Conservation (phyloP, 1,139 yeast species). For the Pichia sp. region DNA sequence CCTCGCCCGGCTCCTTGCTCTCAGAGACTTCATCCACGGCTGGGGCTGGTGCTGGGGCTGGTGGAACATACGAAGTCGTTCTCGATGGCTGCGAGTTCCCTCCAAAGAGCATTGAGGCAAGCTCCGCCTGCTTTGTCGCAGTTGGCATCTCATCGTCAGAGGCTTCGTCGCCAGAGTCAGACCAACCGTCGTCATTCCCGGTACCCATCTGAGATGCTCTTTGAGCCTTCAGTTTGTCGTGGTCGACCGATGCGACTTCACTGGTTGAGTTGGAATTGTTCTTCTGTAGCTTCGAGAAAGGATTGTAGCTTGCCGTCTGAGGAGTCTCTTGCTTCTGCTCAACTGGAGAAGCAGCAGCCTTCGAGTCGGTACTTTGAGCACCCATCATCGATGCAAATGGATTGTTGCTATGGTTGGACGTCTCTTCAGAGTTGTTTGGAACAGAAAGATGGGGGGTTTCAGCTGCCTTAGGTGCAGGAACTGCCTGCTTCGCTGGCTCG, state of each 20-base stretch:
- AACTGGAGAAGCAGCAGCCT: background rate
- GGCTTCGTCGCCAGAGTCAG: conserved; percentile 52
- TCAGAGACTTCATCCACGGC: no score
- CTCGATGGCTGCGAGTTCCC: conserved; percentile 24
- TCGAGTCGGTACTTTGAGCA: conserved; percentile 7
- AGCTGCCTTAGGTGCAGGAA: conserved; percentile 15
- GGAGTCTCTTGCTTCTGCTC: conserved; percentile 4
- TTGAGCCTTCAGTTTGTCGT: conserved; percentile 57
- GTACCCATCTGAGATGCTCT: conserved; percentile 63
- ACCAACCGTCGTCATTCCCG: conserved; percentile 38
- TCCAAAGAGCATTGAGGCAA: conserved; percentile 55
- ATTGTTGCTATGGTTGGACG: conserved; percentile 25
- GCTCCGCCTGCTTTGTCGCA: conserved; percentile 52
- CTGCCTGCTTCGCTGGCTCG: conserved; percentile 18
- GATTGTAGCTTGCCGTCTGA: conserved; percentile 31
- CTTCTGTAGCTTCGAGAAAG: conserved; percentile 48
- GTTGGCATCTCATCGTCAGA: conserved; percentile 40
- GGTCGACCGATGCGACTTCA: conserved; percentile 35
- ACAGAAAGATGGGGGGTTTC: background rate
- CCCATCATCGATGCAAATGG: conserved; percentile 31
- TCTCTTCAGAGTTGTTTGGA: conserved; percentile 11
- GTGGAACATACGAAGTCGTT: conserved; percentile 22
- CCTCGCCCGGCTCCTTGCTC: background rate
- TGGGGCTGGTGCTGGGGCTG: background rate
- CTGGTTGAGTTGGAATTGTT: conserved; percentile 17